These are phyloP conservation scores for Fagopyrum tataricum DNA, from an alignment of 148 eudicot genomes.

Conservation along the genomic window DNA sequence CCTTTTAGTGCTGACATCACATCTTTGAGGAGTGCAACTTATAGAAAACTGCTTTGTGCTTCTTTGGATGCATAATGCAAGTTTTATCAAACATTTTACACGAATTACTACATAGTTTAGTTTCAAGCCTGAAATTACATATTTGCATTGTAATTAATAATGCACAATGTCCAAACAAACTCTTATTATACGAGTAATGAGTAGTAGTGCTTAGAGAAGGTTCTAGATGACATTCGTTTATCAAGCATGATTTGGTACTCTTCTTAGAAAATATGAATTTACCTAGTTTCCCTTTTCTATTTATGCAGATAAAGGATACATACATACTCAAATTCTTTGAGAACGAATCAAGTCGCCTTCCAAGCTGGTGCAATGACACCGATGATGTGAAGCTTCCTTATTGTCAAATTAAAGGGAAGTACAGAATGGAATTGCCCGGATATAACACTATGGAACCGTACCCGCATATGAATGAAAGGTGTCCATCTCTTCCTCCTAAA, in stretches of 20 bases:
- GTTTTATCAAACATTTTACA: too few species aligned
- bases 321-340: slow-evolving; percentile 80
- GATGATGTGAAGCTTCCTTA: slow-evolving; percentile 69
- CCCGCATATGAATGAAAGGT: slow-evolving; percentile 78
- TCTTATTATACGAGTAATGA: too few species aligned
- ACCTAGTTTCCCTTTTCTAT: not conserved
- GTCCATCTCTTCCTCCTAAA: slow-evolving; percentile 82
- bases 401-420: slow-evolving; percentile 89
- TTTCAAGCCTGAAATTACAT: too few species aligned
- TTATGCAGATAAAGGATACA: slow-evolving; percentile 90
- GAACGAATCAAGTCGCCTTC: slow-evolving; percentile 64
- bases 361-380: slow-evolving; percentile 87
- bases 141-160: too few species aligned
- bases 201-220: too few species aligned
- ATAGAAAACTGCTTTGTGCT: not conserved
- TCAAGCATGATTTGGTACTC: not conserved
- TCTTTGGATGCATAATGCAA: too few species aligned
- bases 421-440: slow-evolving; percentile 85
- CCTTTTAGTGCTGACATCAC: not conserved
- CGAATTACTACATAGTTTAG: too few species aligned
- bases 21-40: too few species aligned
- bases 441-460: slow-evolving; percentile 76
- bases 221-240: not conserved
- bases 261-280: not conserved
- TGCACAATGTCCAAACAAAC: too few species aligned